Percentiles rank a stretch among this genome's conserved stretches.
Conservation (phyloP, 768 basidiomycete species). For the Trametes cingulata region DNA sequence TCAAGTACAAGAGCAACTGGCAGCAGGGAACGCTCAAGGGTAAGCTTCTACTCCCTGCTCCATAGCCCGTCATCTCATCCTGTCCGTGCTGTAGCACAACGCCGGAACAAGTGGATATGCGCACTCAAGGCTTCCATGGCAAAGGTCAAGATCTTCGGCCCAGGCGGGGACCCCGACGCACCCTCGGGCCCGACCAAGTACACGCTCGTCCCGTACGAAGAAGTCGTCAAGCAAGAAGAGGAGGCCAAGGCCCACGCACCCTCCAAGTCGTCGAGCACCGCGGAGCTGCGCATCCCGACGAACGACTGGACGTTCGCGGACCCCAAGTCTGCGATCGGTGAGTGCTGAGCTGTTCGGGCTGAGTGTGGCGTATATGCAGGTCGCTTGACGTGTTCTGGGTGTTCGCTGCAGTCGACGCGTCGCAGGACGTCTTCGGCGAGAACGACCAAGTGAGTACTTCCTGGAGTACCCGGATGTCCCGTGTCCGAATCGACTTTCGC, state of each 20-base stretch:
- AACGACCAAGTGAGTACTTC: constrained; percentile 23
- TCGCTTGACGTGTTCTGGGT: background rate
- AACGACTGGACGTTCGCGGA: constrained; percentile 29
- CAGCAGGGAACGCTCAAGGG: constrained; percentile 77
- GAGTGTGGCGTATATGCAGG: background rate
- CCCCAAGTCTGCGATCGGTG: constrained; percentile 27
- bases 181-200: constrained; percentile 58
- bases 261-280: background rate
- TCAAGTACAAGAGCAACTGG: constrained; percentile 88
- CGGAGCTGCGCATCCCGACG: constrained; percentile 21
- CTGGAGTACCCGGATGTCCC: background rate
- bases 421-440: constrained; percentile 25
- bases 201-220: constrained; percentile 74
- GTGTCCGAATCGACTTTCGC: background rate
- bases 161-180: constrained; percentile 55
- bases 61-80: background rate
- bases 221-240: constrained; percentile 40
- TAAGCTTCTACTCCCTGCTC: constrained; percentile 25
- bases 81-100: constrained; percentile 38
- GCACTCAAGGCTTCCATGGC: constrained; percentile 73
- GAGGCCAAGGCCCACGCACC: constrained; percentile 3
- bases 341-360: background rate
- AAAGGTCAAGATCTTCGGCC: constrained; percentile 72
- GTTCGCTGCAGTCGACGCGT: constrained; percentile 24
- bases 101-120: constrained; percentile 92